Evolutionary conservation across 345 rosid genomes (phyloP), one percentile per base, ranked within the genome.

Genomic region (Draba incana): DNA sequence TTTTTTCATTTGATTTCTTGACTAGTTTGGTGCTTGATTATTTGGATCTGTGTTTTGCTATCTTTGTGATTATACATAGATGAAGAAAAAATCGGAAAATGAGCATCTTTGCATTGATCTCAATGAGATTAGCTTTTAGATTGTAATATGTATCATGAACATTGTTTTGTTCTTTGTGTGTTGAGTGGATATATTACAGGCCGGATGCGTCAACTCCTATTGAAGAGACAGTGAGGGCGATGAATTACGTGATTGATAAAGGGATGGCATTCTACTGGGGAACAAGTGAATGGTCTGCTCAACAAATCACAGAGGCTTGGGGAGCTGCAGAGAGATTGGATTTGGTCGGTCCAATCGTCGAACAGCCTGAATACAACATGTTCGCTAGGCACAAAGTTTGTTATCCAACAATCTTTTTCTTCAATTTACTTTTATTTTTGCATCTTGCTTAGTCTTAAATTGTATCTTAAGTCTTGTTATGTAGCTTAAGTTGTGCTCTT

Each of bases 251-350:
- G 64, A 91, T 94, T 46, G 99, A 94, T 68, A 91, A 94, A 65
- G 99, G 99, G 3, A 87, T 92, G 99, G 98, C 99, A 4, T 94
- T 94, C 64, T 94, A 94, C 65, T 94, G 99, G 98, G 99, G 98
- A 3, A 94, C 99, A 11, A 94, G 98, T 69, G 99, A 94, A 80
- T 94, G 98, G 99, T 85, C 99, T 1, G 87, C 97, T 2, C 99
- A 94, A 48, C 99, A 94, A 74, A 86, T 94, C 72, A 94, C 99
- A 10, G 99, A 91, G 75, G 99, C 99, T 5, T 94, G 97, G 98
- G 96, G 92, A 39, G 38, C 85, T 68, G 99, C 97, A 0, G 84
- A 91, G 71, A 82, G 86, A 64, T 63, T 91, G 81, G 99, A 91
- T 74, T 27, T 94, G 84, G 86, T 87, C 47, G 97, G 99, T 50